Evolutionary conservation across 805 yeast species (phyloP).

Genomic region (Saturnispora sekii): DNA sequence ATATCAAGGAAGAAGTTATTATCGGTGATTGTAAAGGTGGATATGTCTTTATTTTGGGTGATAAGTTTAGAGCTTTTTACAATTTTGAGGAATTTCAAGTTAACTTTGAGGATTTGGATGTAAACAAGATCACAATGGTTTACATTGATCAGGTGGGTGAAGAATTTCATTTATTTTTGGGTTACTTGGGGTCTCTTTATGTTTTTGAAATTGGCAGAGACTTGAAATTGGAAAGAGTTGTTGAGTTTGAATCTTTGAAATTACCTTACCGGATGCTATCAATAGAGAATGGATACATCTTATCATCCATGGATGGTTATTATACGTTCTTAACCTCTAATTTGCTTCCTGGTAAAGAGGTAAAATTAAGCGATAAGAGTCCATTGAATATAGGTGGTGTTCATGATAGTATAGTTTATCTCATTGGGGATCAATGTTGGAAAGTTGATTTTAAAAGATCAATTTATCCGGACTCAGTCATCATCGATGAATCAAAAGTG

Average conservation of each 20-base stretch:
- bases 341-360: background rate
- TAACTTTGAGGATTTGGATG: background rate
- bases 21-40: no score
- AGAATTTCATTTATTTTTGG: background rate
- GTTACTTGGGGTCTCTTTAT: background rate
- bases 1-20: no score
- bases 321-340: conserved; percentile 4
- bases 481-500: conserved; percentile 15
- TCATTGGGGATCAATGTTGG: conserved; percentile 22
- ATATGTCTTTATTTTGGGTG: background rate
- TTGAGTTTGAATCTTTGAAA: background rate
- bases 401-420: conserved; percentile 8
- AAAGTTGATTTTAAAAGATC: conserved; percentile 18
- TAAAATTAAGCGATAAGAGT: conserved; percentile 14
- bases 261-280: background rate
- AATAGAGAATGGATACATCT: conserved; percentile 4
- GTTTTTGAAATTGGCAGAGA: background rate
- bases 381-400: conserved; percentile 14
- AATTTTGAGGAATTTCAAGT: no score
- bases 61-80: no score
- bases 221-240: background rate
- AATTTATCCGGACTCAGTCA: conserved; percentile 19
- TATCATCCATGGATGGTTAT: conserved; percentile 21
- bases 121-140: conserved; percentile 1
- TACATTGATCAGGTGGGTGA: background rate